Evolutionary conservation across 2,329 filamentous ascomycete genomes (phyloP), one percentile per base, ranked within the genome.

Genomic region (Penicillium sp.): DNA sequence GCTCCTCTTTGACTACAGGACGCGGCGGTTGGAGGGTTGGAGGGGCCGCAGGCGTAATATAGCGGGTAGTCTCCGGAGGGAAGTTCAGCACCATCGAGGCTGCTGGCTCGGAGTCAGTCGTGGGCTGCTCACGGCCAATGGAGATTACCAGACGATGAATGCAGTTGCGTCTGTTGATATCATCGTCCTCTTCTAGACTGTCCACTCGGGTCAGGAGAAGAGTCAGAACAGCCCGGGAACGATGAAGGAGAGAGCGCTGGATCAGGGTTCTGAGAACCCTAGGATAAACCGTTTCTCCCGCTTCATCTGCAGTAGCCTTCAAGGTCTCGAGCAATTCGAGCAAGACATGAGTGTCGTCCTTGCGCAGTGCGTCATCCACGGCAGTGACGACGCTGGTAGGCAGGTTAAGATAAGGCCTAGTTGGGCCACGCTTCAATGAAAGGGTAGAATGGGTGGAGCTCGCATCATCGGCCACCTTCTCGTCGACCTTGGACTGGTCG

Each of bases 151-250:
- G 80, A 9, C 94, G 87, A 71, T 99, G 94, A 46, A 99, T 85
- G 70, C 91, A 94, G 70, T 97, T 99, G 13, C 94, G 87, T 65
- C 88, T 87, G 74, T 97, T 96, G 68, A 99, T 91, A 68, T 97
- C 94, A 63, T 96, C 90, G 3, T 89, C 84, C 68, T 96, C 92
- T 47, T 96, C 86, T 3, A 97, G 80, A 1, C 83, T 86, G 42
- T 85, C 82, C 49, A 94, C 80, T 40, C 86, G 82, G 12, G 79
- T 75, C 3, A 99, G 73, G 1, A 97, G 80, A 55, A 82, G 82
- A n/a, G 82, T 77, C 47, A 97, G 88, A 66, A 86, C 91, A 25
- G 79, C 74, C 65, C 82, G 87, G 82, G 57, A 90, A 80, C 74
- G 96, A 87, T 54, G 96, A 74, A 50, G 94, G 77, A 76, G 91